A percentile compares a stretch with the other conserved stretches of the same genome.
phyloP scores from a whole-genome alignment of 345 rosid genomes.

The Noccaea caerulescens region DNA sequence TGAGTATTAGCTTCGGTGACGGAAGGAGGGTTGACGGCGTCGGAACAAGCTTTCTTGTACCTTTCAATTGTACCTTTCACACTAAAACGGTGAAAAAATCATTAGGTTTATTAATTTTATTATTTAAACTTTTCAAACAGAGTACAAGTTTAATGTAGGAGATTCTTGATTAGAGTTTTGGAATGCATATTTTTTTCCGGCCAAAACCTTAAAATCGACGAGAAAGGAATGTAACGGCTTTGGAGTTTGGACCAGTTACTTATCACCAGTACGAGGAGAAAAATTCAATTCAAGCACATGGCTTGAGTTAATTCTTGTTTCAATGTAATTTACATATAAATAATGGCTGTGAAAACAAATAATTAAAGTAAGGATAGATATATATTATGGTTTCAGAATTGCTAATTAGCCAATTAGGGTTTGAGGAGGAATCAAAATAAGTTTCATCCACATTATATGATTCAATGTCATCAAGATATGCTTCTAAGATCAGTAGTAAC shows the following conservation, averaged over 20 bases:
- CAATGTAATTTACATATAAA: constrained; percentile 1
- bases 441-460: neutral
- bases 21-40: constrained; percentile 67
- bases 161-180: neutral
- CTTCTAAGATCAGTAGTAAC: neutral
- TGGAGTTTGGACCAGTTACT: constrained; percentile 25
- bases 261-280: constrained; percentile 14
- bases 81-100: constrained; percentile 41
- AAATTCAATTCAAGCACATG: neutral
- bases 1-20: constrained; percentile 86
- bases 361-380: neutral
- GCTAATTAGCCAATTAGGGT: constrained; percentile 2
- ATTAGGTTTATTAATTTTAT: neutral
- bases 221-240: constrained; percentile 20
- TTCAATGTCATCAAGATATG: constrained; percentile 16
- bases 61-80: constrained; percentile 83
- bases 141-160: neutral
- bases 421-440: neutral
- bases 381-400: constrained; percentile 3
- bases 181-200: neutral
- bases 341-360: neutral
- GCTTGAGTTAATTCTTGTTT: neutral
- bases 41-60: constrained; percentile 79
- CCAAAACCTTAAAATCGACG: constrained; percentile 29
- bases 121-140: neutral